Evolutionary conservation across 352 stramenopile species (phyloP).

Genomic region (Globisporangium radiosum): DNA sequence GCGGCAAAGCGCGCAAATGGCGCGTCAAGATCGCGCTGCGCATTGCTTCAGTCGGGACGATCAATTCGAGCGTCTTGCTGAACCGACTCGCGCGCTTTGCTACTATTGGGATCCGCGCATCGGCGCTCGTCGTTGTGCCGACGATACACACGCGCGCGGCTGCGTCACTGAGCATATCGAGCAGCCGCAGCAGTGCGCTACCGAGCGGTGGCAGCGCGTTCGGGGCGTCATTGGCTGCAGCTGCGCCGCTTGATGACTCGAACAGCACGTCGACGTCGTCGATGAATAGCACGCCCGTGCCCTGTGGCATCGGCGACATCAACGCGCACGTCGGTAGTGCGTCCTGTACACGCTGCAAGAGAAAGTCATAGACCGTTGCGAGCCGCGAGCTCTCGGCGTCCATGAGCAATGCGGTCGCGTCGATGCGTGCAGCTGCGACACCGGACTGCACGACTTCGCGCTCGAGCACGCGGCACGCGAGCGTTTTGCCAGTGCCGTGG

Average conservation of each 20-base stretch:
- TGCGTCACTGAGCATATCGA: slow-evolving; percentile 35
- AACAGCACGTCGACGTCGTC: slow-evolving; percentile 74
- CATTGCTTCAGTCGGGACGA: slow-evolving; percentile 56
- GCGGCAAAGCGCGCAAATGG: slow-evolving; percentile 27
- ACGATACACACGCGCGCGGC: slow-evolving; percentile 37
- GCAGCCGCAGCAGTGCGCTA: slow-evolving; percentile 50
- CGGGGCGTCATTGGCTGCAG: slow-evolving; percentile 20
- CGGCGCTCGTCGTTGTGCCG: slow-evolving; percentile 29
- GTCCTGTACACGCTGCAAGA: slow-evolving; percentile 32
- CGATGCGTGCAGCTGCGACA: slow-evolving; percentile 17
- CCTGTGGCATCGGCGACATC: background rate
- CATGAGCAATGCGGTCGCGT: slow-evolving; percentile 56
- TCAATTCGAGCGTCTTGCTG: slow-evolving; percentile 50
- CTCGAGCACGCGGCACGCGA: slow-evolving; percentile 25
- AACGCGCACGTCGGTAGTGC: slow-evolving; percentile 17
- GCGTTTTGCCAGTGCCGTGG: slow-evolving; percentile 62
- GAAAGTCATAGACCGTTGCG: slow-evolving; percentile 52
- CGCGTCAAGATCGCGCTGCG: slow-evolving; percentile 38
- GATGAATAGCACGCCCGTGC: slow-evolving; percentile 44
- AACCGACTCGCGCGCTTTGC: slow-evolving; percentile 48
- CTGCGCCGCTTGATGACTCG: slow-evolving; percentile 28
- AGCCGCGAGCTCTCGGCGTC: slow-evolving; percentile 34
- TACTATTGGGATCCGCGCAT: slow-evolving; percentile 30
- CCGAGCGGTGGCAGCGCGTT: slow-evolving; percentile 38
- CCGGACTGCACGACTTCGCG: slow-evolving; percentile 16